Evolutionary conservation across 2,329 filamentous ascomycete species (phyloP), one percentile per base, ranked within the genome.

Genomic region (Ascochyta clinopodiicola): DNA sequence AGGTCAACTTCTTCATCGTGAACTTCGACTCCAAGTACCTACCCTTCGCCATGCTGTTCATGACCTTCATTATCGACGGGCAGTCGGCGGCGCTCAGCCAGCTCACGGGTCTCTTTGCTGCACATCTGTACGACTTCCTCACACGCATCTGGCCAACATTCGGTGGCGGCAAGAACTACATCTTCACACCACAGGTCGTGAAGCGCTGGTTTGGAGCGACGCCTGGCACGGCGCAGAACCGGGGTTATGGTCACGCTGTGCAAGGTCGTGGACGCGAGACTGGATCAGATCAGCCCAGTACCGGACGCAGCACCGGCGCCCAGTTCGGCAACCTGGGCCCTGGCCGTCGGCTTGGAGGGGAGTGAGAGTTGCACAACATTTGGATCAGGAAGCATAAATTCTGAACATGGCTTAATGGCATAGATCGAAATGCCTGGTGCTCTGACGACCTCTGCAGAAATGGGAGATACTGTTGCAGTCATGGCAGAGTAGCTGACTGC

Each of bases 61-160:
- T 92, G 67, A 89, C 88, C 10, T 81, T 96, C 21, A 79, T 98
- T 48, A 85, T 90, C 71, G 81, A 78, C 5, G 88, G 88, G 10
- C 81, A 82, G 32, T 63, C 75, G 3, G 77, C 77, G 17, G 83
- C 90, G 10, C 71, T 90, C 51, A 68, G 87, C 4, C 87, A 96
- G 69, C 75, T 86, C 4, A 90, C 86, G 31, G 95, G 95, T n/a
- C 81, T 99, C 10, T 62, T 96, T 38, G 91, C 93, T 12, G 93
- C 93, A 4, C 95, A 99, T 74, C 70, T 95, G 19, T 96, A 92
- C 76, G 91, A 98, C 73, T 99, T 98, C 71, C 76, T 97, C 44
- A 92, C 90, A 2, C 85, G 91, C 44, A 83, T 97, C 37, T 98
- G 92, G 82, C 95, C 95, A 5, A 86, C 90, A 51, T 95, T 95